These are phyloP conservation scores for Delphinella strobiligena DNA, from an alignment of 2,329 filamentous ascomycete species.

Conservation along the genomic window DNA sequence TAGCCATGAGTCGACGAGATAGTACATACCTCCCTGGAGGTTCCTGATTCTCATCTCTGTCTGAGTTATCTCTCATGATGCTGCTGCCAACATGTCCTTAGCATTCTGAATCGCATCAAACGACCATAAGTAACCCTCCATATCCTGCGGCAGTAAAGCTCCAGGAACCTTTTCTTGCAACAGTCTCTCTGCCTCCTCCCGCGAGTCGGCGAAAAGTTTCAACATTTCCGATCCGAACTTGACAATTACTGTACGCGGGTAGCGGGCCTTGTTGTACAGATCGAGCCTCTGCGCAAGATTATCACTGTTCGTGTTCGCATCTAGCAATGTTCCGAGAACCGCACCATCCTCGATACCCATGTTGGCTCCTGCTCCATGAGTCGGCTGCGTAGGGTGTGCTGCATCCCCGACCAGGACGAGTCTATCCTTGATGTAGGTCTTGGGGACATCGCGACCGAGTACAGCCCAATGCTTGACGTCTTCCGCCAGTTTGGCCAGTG, in stretches of 20 bases:
- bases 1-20: no score
- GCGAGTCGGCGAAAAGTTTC: not conserved
- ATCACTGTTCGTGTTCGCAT: not conserved
- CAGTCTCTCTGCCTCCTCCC: constrained; percentile 1
- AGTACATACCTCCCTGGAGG: no score
- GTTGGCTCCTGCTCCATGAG: constrained; percentile 17
- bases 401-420: constrained; percentile 24
- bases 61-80: no score
- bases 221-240: constrained; percentile 3
- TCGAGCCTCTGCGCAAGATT: not conserved
- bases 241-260: constrained; percentile 1
- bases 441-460: constrained; percentile 4
- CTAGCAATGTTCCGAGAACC: constrained; percentile 2
- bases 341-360: constrained; percentile 8
- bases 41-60: no score
- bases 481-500: not conserved
- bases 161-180: constrained; percentile 1
- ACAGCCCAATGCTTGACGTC: constrained; percentile 7
- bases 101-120: constrained; percentile 4
- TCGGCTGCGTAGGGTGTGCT: constrained; percentile 24
- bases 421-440: constrained; percentile 18
- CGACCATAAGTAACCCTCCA: constrained; percentile 5
- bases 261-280: constrained; percentile 3
- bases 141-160: constrained; percentile 1
- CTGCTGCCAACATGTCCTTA: not conserved